These are phyloP conservation scores for Raphanus hybrid DNA, from an alignment of 441 rosid genomes.

Conservation along the genomic window DNA sequence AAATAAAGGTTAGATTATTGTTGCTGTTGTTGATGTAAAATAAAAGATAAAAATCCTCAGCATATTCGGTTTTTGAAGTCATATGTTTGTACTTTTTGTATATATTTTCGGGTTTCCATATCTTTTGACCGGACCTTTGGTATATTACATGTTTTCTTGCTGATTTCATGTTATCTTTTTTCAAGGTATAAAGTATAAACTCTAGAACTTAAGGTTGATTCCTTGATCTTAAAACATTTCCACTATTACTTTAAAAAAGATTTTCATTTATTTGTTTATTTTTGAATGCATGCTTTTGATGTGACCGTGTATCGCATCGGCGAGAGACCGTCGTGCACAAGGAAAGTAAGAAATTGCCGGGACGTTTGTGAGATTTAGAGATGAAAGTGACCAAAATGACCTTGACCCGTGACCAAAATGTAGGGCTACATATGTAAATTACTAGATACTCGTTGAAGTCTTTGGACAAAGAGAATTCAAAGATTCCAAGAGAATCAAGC, in stretches of 20 bases:
- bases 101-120: neutral
- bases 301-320: conserved; percentile 28
- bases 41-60: conserved; percentile 30
- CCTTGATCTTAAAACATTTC: conserved; percentile 12
- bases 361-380: conserved; percentile 33
- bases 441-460: neutral
- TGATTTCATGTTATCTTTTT: conserved; percentile 31
- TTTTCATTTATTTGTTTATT: neutral
- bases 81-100: conserved; percentile 17
- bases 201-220: conserved; percentile 37
- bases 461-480: conserved; percentile 22
- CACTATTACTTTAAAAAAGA: neutral
- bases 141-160: conserved; percentile 35
- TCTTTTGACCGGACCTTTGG: conserved; percentile 45
- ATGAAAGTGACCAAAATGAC: conserved; percentile 21
- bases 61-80: conserved; percentile 41
- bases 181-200: conserved; percentile 47
- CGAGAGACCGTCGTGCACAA: conserved; percentile 29
- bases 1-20: conserved; percentile 16
- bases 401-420: conserved; percentile 9
- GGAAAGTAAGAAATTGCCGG: conserved; percentile 24
- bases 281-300: conserved; percentile 34
- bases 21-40: conserved; percentile 24
- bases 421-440: conserved; percentile 6
- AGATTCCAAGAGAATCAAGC: conserved; percentile 38